A percentile compares a stretch with the other conserved stretches of the same genome.
Evolutionary conservation across 495 filamentous ascomycete genomes (phyloP).

Genomic region (Neurospora pannonica): DNA sequence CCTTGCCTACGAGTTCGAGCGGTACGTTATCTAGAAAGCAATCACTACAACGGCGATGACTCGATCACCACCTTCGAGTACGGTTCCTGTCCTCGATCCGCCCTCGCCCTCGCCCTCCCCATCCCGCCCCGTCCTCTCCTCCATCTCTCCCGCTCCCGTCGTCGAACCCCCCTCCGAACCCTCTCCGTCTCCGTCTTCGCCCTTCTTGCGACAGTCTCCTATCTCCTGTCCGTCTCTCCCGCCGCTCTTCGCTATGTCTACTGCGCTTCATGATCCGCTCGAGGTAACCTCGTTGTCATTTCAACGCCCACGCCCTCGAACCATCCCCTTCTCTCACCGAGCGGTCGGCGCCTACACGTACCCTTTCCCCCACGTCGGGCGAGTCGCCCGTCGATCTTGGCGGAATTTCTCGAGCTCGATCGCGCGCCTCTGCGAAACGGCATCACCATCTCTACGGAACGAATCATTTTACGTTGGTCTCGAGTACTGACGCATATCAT

Average conservation of each 20-base stretch:
- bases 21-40: conserved; percentile 45
- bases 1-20: conserved; percentile 99
- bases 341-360: conserved; percentile 41
- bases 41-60: conserved; percentile 25
- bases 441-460: conserved; percentile 10
- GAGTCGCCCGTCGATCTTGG: conserved; percentile 28
- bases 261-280: conserved; percentile 15
- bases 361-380: conserved; percentile 24
- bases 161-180: conserved; percentile 10
- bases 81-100: conserved; percentile 21
- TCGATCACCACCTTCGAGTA: conserved; percentile 36
- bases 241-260: conserved; percentile 21
- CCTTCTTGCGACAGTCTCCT: conserved; percentile 17
- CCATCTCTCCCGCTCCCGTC: conserved; percentile 23
- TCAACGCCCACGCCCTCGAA: conserved; percentile 23
- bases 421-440: conserved; percentile 15
- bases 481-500: conserved; percentile 18
- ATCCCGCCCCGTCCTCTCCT: conserved; percentile 6
- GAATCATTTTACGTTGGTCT: conserved; percentile 9
- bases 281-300: conserved; percentile 19
- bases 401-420: conserved; percentile 19
- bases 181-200: conserved; percentile 20
- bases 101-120: conserved; percentile 13
- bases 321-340: conserved; percentile 39
- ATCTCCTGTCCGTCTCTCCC: conserved; percentile 26